These are phyloP conservation scores for Cocos nucifera DNA, from an alignment of 176 grass and related monocot species.

Conservation along the genomic window DNA sequence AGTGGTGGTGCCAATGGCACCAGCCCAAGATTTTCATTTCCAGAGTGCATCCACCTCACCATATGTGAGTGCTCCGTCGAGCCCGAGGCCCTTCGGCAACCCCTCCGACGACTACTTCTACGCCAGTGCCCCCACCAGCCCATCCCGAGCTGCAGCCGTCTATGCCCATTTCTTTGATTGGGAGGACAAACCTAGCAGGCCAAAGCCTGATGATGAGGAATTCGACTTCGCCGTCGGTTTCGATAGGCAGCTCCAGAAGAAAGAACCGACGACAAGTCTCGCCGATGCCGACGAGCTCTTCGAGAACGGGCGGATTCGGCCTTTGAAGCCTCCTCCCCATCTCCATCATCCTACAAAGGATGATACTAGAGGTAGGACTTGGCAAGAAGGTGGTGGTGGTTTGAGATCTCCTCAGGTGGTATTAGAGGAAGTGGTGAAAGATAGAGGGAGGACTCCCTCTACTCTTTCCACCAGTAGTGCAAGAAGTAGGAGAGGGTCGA, in stretches of 20 bases:
- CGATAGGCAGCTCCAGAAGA: slow-evolving; percentile 29
- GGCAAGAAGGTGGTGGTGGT: not conserved
- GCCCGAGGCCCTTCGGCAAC: slow-evolving; percentile 32
- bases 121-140: slow-evolving; percentile 78
- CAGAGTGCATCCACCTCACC: not conserved
- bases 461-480: not conserved
- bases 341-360: not conserved
- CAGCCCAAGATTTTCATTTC: slow-evolving; percentile 19
- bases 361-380: not conserved
- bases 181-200: not conserved
- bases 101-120: slow-evolving; percentile 36
- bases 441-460: slow-evolving; percentile 12
- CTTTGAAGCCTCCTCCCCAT: slow-evolving; percentile 36
- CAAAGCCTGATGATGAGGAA: not conserved
- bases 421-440: slow-evolving; percentile 19
- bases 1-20: slow-evolving; percentile 51
- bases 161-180: not conserved
- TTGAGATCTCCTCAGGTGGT: not conserved
- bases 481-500: slow-evolving; percentile 22
- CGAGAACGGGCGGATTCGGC: slow-evolving; percentile 87
- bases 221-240: slow-evolving; percentile 67
- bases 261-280: slow-evolving; percentile 22
- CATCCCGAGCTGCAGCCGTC: slow-evolving; percentile 26
- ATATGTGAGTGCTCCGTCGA: slow-evolving; percentile 40
- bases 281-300: slow-evolving; percentile 94